phyloP scores from a whole-genome alignment of 129 eudicot species.

The Flaveria sonorensis region DNA sequence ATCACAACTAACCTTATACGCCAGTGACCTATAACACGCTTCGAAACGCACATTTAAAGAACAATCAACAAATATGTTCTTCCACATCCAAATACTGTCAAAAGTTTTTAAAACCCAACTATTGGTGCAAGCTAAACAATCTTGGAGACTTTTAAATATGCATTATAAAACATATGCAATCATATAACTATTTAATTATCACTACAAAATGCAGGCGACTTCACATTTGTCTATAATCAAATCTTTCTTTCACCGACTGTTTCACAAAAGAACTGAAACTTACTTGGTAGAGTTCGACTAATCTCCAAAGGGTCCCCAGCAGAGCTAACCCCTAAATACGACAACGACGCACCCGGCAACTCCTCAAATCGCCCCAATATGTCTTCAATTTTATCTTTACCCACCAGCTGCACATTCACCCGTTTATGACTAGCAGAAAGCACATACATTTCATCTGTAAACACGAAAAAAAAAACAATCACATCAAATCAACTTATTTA shows the following conservation, averaged over 20 bases:
- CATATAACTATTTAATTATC: not conserved
- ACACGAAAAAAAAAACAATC: not conserved
- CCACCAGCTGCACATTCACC: conserved; percentile 73
- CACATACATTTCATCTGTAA: conserved; percentile 97
- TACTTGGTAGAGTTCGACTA: conserved; percentile 65
- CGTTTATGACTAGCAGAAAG: conserved; percentile 75
- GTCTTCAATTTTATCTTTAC: conserved; percentile 83
- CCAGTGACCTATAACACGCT: not conserved
- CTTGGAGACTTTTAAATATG: not conserved
- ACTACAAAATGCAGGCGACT: not conserved
- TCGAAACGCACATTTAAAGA: not conserved
- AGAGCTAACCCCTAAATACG: conserved; percentile 80
- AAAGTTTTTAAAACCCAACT: not conserved
- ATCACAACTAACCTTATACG: conserved; percentile 1
- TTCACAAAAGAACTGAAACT: conserved; percentile 31
- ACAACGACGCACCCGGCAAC: conserved; percentile 73
- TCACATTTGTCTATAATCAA: not conserved
- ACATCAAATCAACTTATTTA: not conserved
- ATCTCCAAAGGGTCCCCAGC: conserved; percentile 55
- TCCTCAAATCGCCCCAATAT: conserved; percentile 76
- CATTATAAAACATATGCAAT: not conserved
- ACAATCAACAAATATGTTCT: not conserved
- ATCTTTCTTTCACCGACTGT: conserved; percentile 1
- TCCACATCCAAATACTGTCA: conserved; percentile 13
- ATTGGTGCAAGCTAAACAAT: not conserved